A percentile compares a stretch with the other conserved stretches of the same genome.
Conservation (phyloP, 768 basidiomycete species). For the Xanthoconium purpureum region DNA sequence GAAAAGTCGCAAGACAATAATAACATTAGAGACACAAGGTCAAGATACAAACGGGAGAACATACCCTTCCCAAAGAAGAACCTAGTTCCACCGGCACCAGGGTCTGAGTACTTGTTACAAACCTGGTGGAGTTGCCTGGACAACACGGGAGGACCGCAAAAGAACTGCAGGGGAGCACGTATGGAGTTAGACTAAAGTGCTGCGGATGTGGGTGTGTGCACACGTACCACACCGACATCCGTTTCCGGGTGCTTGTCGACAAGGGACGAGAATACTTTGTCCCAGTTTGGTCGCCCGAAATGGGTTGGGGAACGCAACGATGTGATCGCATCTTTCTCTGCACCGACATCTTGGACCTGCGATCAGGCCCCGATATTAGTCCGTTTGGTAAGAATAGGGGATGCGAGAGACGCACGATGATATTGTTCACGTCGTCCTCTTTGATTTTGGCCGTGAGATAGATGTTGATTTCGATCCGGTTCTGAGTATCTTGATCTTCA, state of each 20-base stretch:
- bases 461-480: constrained; percentile 89
- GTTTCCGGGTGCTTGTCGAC: constrained; percentile 82
- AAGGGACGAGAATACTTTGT: constrained; percentile 68
- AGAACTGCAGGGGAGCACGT: constrained; percentile 46
- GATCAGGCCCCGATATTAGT: background rate
- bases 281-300: constrained; percentile 88
- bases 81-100: constrained; percentile 65
- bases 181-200: background rate
- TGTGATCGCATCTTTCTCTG: constrained; percentile 90
- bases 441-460: constrained; percentile 89
- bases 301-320: constrained; percentile 87
- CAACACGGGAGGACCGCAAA: constrained; percentile 78
- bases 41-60: constrained; percentile 17
- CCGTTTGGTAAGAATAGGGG: background rate
- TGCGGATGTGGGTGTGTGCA: background rate
- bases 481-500: constrained; percentile 85
- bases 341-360: constrained; percentile 85
- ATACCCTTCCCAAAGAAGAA: constrained; percentile 91
- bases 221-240: constrained; percentile 77
- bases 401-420: constrained; percentile 54
- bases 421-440: constrained; percentile 92
- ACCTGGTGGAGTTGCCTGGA: constrained; percentile 71
- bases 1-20: background rate
- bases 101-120: constrained; percentile 82
- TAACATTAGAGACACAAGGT: constrained; percentile 1